Percentiles rank a stretch among this genome's conserved stretches.
Evolutionary conservation across 169 alveolate species (phyloP).

Genomic region (Cryptosporidium tyzzeri): DNA sequence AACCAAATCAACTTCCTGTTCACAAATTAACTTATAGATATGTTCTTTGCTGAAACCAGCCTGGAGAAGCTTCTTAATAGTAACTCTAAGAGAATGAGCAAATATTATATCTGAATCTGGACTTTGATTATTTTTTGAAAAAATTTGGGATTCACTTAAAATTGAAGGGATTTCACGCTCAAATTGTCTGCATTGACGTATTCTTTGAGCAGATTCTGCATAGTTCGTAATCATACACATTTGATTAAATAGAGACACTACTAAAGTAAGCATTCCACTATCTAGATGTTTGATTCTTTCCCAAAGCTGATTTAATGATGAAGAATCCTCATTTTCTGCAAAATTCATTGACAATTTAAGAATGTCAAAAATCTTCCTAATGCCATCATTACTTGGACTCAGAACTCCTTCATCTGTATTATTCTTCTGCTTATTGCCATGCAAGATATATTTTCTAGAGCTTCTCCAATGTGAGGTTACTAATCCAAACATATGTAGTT

Average conservation of each 20-base stretch:
- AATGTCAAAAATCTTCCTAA: conserved; percentile 49
- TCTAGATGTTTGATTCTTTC: conserved; percentile 18
- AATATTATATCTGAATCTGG: neutral
- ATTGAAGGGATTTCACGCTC: conserved; percentile 77
- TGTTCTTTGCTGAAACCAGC: conserved; percentile 78
- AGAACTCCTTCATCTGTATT: neutral
- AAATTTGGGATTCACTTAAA: neutral
- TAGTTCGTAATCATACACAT: conserved; percentile 81
- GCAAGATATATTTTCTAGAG: conserved; percentile 24
- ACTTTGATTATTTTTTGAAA: neutral
- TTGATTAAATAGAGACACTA: conserved; percentile 80
- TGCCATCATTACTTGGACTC: conserved; percentile 30
- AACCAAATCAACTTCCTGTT: conserved; percentile 82
- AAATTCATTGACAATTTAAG: conserved; percentile 39
- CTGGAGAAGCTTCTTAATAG: conserved; percentile 20
- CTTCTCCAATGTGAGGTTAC: conserved; percentile 69
- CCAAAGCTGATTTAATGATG: conserved; percentile 39
- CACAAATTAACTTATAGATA: conserved; percentile 77
- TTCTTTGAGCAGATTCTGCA: conserved; percentile 84
- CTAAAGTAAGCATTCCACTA: conserved; percentile 75
- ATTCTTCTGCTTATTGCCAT: neutral
- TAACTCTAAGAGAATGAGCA: conserved; percentile 34
- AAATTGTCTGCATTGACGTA: conserved; percentile 80
- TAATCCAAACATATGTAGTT: conserved; percentile 67
- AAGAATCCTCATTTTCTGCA: conserved; percentile 42